A percentile compares a stretch with the other conserved stretches of the same genome.
These are phyloP conservation scores for Ampelocalamus luodianensis DNA, from an alignment of 176 grass and related monocot species.

Conservation along the genomic window DNA sequence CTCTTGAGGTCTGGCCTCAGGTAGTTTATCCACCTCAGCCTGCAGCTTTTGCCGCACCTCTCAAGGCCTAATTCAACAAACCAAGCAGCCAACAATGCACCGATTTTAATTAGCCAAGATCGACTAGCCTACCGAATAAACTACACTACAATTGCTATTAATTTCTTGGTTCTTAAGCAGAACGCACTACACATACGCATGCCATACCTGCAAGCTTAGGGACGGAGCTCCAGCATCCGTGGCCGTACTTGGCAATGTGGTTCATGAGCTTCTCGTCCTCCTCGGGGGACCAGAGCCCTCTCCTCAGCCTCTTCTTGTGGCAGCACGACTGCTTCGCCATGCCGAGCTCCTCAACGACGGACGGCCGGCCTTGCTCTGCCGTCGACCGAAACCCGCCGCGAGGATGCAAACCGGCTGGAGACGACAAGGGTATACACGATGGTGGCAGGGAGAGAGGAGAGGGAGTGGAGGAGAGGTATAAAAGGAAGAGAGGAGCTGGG, in stretches of 20 bases:
- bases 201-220: constrained; percentile 64
- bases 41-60: constrained; percentile 85
- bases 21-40: constrained; percentile 89
- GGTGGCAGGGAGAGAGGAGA: constrained; percentile 31
- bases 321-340: constrained; percentile 73
- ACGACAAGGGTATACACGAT: not conserved
- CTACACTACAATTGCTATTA: not conserved
- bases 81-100: not conserved
- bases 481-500: constrained; percentile 5
- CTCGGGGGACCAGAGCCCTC: constrained; percentile 75
- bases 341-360: not conserved
- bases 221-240: constrained; percentile 78
- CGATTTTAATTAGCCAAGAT: not conserved
- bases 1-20: constrained; percentile 81
- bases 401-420: not conserved
- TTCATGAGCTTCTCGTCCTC: constrained; percentile 86
- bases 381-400: not conserved
- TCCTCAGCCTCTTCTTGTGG: constrained; percentile 78
- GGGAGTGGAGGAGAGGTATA: constrained; percentile 41
- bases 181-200: not conserved
- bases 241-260: constrained; percentile 72
- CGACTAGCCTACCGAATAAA: not conserved
- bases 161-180: not conserved
- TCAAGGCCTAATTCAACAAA: constrained; percentile 51
- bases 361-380: not conserved